These are phyloP conservation scores for Lasiosphaeria miniovina DNA, from an alignment of 495 filamentous ascomycete species.

Conservation along the genomic window DNA sequence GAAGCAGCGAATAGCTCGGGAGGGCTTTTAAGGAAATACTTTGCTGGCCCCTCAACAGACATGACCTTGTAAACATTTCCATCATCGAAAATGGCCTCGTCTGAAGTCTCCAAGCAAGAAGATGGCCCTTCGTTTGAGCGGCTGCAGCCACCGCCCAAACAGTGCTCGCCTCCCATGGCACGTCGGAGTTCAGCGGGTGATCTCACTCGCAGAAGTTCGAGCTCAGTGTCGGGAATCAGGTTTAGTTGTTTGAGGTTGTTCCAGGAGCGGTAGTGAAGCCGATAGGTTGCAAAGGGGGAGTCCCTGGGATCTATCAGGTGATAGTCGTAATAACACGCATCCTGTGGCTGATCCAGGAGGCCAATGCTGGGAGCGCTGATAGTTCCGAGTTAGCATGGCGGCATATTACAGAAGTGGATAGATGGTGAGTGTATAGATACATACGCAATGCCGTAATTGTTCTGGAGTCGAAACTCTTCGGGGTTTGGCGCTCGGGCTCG, in stretches of 20 bases:
- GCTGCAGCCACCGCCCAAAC: background rate
- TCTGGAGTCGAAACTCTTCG: constrained; percentile 34
- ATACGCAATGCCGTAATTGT: constrained; percentile 49
- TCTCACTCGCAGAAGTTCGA: constrained; percentile 12
- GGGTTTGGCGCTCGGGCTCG: constrained; percentile 32
- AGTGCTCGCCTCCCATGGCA: too few relatives aligned
- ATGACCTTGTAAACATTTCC: background rate
- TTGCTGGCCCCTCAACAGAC: background rate
- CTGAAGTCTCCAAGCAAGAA: constrained; percentile 1
- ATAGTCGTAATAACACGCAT: constrained; percentile 46
- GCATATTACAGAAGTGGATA: background rate
- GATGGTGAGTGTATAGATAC: constrained; percentile 10
- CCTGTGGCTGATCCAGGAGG: constrained; percentile 46
- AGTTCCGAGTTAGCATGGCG: constrained; percentile 10
- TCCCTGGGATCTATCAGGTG: constrained; percentile 46
- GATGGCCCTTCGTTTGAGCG: background rate
- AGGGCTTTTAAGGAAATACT: constrained; percentile 26
- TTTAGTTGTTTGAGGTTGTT: constrained; percentile 41
- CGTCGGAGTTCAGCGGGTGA: background rate
- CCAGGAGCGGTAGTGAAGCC: constrained; percentile 49
- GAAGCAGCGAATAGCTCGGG: constrained; percentile 23
- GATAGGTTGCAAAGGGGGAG: constrained; percentile 44
- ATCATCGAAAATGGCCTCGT: constrained; percentile 20
- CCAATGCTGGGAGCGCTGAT: constrained; percentile 42
- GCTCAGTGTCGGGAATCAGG: constrained; percentile 28